Base-by-base conservation (phyloP, 2,329 filamentous ascomycete genomes). In the Pyricularia grisea region DNA sequence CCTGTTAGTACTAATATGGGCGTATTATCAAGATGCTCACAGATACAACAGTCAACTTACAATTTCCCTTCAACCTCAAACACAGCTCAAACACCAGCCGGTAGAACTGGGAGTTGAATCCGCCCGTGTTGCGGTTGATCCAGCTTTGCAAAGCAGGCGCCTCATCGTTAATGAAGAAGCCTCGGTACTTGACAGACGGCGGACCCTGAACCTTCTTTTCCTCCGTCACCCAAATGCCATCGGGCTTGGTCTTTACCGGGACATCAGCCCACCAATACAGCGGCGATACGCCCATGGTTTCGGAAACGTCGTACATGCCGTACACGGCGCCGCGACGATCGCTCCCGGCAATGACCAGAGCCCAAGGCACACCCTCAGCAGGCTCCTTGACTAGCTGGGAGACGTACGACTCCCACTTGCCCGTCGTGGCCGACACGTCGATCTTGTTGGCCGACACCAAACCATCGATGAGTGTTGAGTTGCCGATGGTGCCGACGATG, bases 161-260 rank as follows among this genome's bases (percentile, higher is more conserved):
- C 71, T 88, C 85, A 70, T 88, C 86, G 71, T 88, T 88, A 75
- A 88, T 79, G 74, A 88, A 88, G 73, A 88, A 82, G 25, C 85
- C 86, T 25, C 86, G 81, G 73, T 85, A 88, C 71, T 86, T 87
- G 70, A 88, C 82, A 3, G 82, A 83, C 2, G 86, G 85, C 0
- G 84, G 78, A 14, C 80, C 81, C 67, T 86, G 82, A 0, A 79
- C 75, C 60, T 82, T 82, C 58, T n/a, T 27, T 23, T 66, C 42
- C 11, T 75, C 77, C 2, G 76, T 78, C 61, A 79, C 75, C 28
- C 81, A 75, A 10, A 83, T 82, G 72, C 82, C 86, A 68, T 87
- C 81, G 20, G 77, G 77, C 4, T 77, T 72, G 68, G 84, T 79
- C 67, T 80, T 78, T 17, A 80, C 79, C 0, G 82, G 74, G 1